Conservation (phyloP, 2,329 filamentous ascomycete species). For the Pseudopyricularia cyperi region DNA sequence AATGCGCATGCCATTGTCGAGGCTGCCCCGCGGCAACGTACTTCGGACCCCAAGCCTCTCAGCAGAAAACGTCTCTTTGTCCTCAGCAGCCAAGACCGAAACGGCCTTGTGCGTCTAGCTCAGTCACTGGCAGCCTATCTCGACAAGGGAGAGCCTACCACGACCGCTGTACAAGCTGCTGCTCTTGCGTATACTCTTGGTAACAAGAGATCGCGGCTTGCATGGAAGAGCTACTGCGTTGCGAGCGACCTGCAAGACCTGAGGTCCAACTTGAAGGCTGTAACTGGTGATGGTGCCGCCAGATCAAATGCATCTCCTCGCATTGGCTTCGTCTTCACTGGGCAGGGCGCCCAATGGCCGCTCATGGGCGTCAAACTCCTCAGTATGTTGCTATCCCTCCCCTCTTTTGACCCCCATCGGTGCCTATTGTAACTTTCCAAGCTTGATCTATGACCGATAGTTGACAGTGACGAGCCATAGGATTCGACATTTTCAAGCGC, state of each 20-base stretch:
- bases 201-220: neutral
- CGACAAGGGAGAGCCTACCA: neutral
- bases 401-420: no score
- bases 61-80: neutral
- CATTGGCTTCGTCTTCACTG: constrained; percentile 16
- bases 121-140: neutral
- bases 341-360: constrained; percentile 18
- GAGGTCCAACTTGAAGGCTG: no score
- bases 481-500: neutral
- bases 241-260: neutral
- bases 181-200: neutral
- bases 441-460: no score
- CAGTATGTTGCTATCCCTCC: neutral
- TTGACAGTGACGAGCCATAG: no score
- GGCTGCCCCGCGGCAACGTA: neutral
- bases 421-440: no score
- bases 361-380: constrained; percentile 17
- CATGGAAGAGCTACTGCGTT: neutral
- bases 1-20: constrained; percentile 15
- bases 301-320: constrained; percentile 3
- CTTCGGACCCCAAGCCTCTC: neutral
- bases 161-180: neutral
- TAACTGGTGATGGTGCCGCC: neutral
- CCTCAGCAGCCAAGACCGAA: neutral
- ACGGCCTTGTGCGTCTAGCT: neutral